These are phyloP conservation scores for Arabis alpina DNA, from an alignment of 345 rosid genomes.

Conservation along the genomic window DNA sequence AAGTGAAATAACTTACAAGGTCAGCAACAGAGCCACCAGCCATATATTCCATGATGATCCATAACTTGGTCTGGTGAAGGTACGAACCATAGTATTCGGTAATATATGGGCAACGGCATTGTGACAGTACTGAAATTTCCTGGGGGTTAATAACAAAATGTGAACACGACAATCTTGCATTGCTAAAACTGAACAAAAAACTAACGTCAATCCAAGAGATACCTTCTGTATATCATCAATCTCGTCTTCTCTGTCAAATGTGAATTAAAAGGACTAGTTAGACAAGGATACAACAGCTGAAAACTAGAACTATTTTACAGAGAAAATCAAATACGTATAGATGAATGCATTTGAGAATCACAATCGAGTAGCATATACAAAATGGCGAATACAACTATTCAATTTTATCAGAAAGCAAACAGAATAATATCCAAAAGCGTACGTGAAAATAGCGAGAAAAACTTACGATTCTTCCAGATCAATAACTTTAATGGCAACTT, in stretches of 20 bases:
- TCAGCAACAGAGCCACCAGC: constrained; percentile 99
- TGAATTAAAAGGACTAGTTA: constrained; percentile 37
- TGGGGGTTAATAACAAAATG: constrained; percentile 43
- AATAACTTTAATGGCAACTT: constrained; percentile 97
- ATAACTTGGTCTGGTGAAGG: constrained; percentile 94
- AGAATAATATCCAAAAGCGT: too few species aligned
- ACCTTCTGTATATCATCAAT: constrained; percentile 99
- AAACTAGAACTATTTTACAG: constrained; percentile 14
- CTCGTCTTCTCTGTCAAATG: constrained; percentile 86
- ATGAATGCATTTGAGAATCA: constrained; percentile 7
- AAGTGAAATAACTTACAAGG: constrained; percentile 72
- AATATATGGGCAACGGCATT: constrained; percentile 93
- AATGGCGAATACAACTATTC: constrained; percentile 3
- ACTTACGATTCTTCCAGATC: constrained; percentile 99
- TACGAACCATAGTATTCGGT: constrained; percentile 97
- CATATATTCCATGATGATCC: constrained; percentile 99
- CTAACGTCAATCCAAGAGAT: constrained; percentile 34
- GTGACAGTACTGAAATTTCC: constrained; percentile 97
- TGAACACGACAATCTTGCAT: constrained; percentile 38
- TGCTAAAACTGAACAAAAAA: constrained; percentile 4
- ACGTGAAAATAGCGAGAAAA: background rate
- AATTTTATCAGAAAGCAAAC: constrained; percentile 13
- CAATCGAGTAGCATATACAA: constrained; percentile 6
- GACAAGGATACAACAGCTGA: constrained; percentile 26
- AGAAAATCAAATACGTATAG: background rate